Base-by-base conservation (phyloP, 768 basidiomycete species). In the Phaffia tasmanica region DNA sequence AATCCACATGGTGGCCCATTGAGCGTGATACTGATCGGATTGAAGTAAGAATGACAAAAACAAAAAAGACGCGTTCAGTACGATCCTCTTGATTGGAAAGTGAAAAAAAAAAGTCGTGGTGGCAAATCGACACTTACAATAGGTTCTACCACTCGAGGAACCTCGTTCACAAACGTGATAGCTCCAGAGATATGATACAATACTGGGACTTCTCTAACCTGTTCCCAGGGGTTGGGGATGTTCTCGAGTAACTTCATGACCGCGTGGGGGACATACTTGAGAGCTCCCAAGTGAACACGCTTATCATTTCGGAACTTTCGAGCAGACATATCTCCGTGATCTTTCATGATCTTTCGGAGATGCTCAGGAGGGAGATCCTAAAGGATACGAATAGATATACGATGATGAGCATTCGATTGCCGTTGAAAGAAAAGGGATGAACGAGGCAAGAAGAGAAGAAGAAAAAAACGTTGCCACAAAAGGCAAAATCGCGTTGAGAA, bases 1-100 rank as follows among this genome's bases (percentile, higher is more conserved):
- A 56, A 99, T 80, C 95, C 95, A 99, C 95, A 99, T 99, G 6
- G 89, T 88, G 75, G 90, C 93, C 95, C 95, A 99, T 74, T 98
- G 95, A 0, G 95, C 91, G 76, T 99, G 95, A 77, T 95, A 98
- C 72, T 75, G 63, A 18, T 8, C 5, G 27, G 7, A n/a, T 16
- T 15, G 0, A 53, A 14, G 16, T n/a, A 15, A n/a, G 18, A 25
- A 48, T 48, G 16, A 42, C 5, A 42, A 19, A 30, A 62, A 51
- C 55, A 7, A 63, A 49, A 30, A 29, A 14, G n/a, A 57, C 56
- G 18, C 27, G n/a, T 30, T 57, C 63, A 55, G 30, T 15, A 3
- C 21, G n/a, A 53, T 51, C 48, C 18, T 19, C 25, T 30, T 18
- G 32, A 19, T 3, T 16, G 48, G 32, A 62, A 18, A 62, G 23